Conservation (phyloP, 2,329 filamentous ascomycete species). For the Biscogniauxia marginata region DNA sequence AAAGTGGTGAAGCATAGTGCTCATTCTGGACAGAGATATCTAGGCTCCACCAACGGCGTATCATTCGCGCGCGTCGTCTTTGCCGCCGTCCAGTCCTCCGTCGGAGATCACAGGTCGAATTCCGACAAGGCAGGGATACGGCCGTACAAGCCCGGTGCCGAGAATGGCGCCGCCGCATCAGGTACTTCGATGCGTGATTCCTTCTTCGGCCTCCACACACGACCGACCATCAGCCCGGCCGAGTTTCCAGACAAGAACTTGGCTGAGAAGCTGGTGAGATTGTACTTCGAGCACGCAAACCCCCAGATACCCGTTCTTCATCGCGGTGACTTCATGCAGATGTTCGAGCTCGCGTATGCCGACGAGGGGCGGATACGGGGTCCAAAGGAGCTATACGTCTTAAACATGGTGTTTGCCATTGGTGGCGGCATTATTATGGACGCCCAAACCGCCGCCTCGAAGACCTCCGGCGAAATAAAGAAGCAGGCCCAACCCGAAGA, state of each 20-base stretch:
- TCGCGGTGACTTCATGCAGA: conserved; percentile 81
- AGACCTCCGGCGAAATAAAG: conserved; percentile 31
- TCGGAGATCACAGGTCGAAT: conserved; percentile 62
- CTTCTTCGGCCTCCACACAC: conserved; percentile 94
- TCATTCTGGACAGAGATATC: conserved; percentile 73
- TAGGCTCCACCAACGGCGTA: conserved; percentile 85
- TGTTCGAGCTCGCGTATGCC: conserved; percentile 80
- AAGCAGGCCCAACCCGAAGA: conserved; percentile 79
- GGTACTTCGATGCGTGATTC: conserved; percentile 89
- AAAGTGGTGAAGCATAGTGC: conserved; percentile 37
- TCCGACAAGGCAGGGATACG: conserved; percentile 64
- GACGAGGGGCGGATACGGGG: conserved; percentile 65
- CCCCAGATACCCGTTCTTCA: conserved; percentile 94
- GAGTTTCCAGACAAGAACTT: conserved; percentile 78
- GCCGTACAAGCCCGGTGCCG: conserved; percentile 54
- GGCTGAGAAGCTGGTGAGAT: conserved; percentile 67
- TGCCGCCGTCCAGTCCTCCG: conserved; percentile 78
- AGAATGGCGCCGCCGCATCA: conserved; percentile 45
- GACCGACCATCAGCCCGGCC: conserved; percentile 81
- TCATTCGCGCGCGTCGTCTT: conserved; percentile 94
- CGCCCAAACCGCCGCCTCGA: conserved; percentile 45
- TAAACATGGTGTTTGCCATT: conserved; percentile 97
- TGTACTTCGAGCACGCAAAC: conserved; percentile 96
- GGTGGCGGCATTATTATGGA: conserved; percentile 88
- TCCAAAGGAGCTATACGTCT: conserved; percentile 81